Evolutionary conservation across 768 basidiomycete species (phyloP).

Genomic region (Hortiboletus flavorubellus): DNA sequence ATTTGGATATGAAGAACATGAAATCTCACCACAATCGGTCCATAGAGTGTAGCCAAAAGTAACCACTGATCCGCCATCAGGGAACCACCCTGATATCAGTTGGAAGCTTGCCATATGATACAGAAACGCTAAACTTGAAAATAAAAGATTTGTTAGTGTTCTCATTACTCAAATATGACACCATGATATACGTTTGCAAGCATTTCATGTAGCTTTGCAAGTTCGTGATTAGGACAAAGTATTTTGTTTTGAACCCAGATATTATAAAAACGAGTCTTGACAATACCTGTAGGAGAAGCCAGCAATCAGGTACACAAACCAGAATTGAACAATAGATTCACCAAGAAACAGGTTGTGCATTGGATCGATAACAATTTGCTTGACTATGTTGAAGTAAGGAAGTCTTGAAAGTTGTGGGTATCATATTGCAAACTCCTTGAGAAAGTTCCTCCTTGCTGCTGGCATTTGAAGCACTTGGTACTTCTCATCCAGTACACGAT

Average conservation of each 20-base stretch:
- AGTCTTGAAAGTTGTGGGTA: neutral
- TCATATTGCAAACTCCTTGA: neutral
- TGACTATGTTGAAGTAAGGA: neutral
- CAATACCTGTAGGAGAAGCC: no score
- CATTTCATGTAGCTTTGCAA: neutral
- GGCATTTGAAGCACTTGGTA: neutral
- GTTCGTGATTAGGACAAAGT: slow-evolving; percentile 5
- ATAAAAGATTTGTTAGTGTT: no score
- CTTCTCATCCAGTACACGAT: neutral
- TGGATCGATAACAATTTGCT: neutral
- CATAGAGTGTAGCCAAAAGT: no score
- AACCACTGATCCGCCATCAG: no score
- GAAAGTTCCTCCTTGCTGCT: neutral
- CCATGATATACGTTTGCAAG: neutral
- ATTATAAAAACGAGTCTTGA: slow-evolving; percentile 23
- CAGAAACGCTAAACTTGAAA: no score
- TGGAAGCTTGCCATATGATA: no score
- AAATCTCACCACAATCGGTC: no score
- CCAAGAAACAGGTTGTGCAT: neutral
- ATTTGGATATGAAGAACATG: no score
- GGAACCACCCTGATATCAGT: no score
- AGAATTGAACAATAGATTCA: no score
- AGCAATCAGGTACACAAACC: no score
- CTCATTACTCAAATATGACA: no score
- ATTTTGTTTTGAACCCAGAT: slow-evolving; percentile 26